Base-by-base conservation (phyloP, 148 eudicot genomes). In the Oxyria digyna region DNA sequence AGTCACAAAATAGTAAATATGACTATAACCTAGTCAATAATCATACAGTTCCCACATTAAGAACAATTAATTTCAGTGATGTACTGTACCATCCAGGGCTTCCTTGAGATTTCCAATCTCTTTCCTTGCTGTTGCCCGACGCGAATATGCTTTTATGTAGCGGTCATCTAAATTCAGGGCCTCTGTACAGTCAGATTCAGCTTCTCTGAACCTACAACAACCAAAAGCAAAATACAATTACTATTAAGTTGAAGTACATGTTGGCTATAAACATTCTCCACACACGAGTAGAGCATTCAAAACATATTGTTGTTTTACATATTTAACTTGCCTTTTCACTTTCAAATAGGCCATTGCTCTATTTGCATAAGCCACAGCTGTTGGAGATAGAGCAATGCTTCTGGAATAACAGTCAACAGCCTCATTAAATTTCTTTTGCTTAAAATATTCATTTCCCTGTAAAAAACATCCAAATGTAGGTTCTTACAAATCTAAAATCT, bases 331-430 rank as follows among this genome's bases (percentile, higher is more conserved):
- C 99, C 99, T 88, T 73, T 57, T 88, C 42, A 88, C 78, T 79
- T 91, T 94, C 26, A 94, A 84, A 82, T 88, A 94, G 57, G 96
- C 91, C 99, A 94, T 94, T 69, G 99, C 99, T 73, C 99, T 87
- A 77, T 94, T 94, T 50, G 93, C 99, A 79, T 88, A 85, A 69
- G 96, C 91, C 63, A 94, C 97, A 77, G 97, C 96, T 42, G 96
- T 88, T 63, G 97, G 99, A 27, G 89, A 94, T 38, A 94, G 71
- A 18, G 93, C 99, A 67, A 94, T 85, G 81, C 99, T 94, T 77
- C 93, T 83, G 45, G 96, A 94, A 71, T 94, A 94, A 78, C 97
- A 90, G 75, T 87, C 97, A 68, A 91, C 83, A 77, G 97, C 99
- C 74, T 94, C 97, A 71, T 86, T 84, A 71, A 75, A 94, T 74